A percentile compares a stretch with the other conserved stretches of the same genome.
Evolutionary conservation across 176 grass and related monocot species (phyloP).

Genomic region (Bothriochloa decipiens): DNA sequence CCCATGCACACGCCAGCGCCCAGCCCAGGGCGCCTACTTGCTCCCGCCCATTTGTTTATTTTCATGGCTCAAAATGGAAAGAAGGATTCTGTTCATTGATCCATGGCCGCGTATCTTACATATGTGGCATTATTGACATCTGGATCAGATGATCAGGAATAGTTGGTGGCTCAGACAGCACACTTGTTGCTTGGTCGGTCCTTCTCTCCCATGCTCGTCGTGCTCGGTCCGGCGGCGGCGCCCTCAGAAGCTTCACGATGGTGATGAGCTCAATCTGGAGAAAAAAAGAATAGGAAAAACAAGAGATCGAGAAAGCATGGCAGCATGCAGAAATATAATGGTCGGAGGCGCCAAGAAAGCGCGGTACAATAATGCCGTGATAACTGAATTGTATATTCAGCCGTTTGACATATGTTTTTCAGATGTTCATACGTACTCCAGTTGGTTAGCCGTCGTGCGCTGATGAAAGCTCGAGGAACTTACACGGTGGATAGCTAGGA

Average conservation of each 20-base stretch:
- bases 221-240: background rate
- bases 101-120: background rate
- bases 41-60: conserved; percentile 38
- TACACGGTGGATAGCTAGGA: background rate
- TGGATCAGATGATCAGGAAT: conserved; percentile 23
- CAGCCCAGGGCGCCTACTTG: conserved; percentile 23
- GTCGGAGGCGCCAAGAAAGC: conserved; percentile 2
- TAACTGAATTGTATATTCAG: conserved; percentile 33
- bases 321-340: background rate
- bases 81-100: background rate
- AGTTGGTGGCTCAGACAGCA: conserved; percentile 38
- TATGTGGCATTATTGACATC: conserved; percentile 45
- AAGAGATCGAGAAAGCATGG: background rate
- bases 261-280: background rate
- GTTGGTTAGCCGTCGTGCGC: background rate
- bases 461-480: background rate
- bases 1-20: conserved; percentile 38
- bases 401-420: conserved; percentile 40
- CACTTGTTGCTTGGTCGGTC: background rate
- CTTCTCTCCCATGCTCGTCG: background rate
- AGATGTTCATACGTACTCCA: conserved; percentile 27
- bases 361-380: background rate
- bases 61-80: conserved; percentile 37
- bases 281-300: background rate
- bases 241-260: conserved; percentile 27